Percentiles rank a stretch among this genome's conserved stretches.
Conservation (phyloP, 2,329 filamentous ascomycete species). For the Fusarium floridanum region DNA sequence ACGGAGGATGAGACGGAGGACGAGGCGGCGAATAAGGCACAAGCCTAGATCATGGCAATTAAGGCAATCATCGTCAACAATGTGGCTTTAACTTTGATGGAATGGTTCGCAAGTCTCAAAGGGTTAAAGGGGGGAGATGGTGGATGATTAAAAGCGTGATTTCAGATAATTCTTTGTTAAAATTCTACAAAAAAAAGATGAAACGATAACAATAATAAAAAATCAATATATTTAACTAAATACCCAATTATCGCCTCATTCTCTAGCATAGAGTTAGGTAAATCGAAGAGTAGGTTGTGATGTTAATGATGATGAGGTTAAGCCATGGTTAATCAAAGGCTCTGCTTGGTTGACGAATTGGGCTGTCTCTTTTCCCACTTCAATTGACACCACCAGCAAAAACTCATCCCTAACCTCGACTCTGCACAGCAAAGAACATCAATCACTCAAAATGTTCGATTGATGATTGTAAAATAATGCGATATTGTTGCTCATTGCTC, state of each 20-base stretch:
- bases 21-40: neutral
- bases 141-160: neutral
- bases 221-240: neutral
- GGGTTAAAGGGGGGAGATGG: neutral
- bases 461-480: conserved; percentile 1
- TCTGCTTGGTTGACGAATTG: neutral
- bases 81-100: neutral
- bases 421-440: neutral
- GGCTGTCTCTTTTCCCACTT: neutral
- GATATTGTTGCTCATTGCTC: neutral
- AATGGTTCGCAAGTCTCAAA: neutral
- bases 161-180: neutral
- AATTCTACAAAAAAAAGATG: neutral
- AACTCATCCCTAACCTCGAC: neutral
- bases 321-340: neutral
- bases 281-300: neutral
- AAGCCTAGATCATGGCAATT: neutral
- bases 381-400: neutral
- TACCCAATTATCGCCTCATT: neutral
- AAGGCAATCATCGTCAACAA: neutral
- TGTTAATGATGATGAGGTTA: neutral
- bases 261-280: neutral
- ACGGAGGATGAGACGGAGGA: neutral
- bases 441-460: neutral
- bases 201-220: neutral